Conservation (phyloP, 805 yeast species). For the Komagataella mondaviorum region DNA sequence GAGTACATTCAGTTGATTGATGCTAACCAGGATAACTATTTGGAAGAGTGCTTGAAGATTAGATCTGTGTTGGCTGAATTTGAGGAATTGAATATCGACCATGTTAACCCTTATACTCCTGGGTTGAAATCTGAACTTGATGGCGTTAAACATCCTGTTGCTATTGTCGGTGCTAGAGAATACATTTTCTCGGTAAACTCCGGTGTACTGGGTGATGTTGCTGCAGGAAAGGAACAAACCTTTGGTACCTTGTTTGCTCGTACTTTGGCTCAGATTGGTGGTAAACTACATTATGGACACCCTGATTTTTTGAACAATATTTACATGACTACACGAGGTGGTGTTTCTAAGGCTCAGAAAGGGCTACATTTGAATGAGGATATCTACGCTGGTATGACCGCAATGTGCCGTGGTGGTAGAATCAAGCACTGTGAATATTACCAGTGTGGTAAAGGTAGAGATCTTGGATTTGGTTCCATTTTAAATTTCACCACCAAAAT, state of each 20-base stretch:
- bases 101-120: slow-evolving; percentile 74
- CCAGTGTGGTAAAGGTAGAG: slow-evolving; percentile 89
- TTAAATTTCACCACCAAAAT: slow-evolving; percentile 77
- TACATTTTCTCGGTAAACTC: slow-evolving; percentile 79
- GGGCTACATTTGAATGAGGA: slow-evolving; percentile 81
- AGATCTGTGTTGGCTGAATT: slow-evolving; percentile 75
- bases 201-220: slow-evolving; percentile 79
- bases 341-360: slow-evolving; percentile 78
- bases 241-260: slow-evolving; percentile 78
- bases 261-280: slow-evolving; percentile 76
- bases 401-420: slow-evolving; percentile 73
- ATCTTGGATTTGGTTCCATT: slow-evolving; percentile 77
- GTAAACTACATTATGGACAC: slow-evolving; percentile 80
- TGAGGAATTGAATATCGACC: slow-evolving; percentile 65
- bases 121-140: slow-evolving; percentile 41
- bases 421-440: slow-evolving; percentile 79
- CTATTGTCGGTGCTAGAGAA: slow-evolving; percentile 80
- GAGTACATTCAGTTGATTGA: slow-evolving; percentile 76
- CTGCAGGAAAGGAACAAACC: slow-evolving; percentile 85
- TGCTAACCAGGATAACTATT: slow-evolving; percentile 78
- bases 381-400: slow-evolving; percentile 83
- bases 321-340: slow-evolving; percentile 79
- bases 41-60: slow-evolving; percentile 76
- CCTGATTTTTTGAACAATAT: slow-evolving; percentile 72
- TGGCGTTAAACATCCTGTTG: slow-evolving; percentile 51